Conservation (phyloP, 1,139 yeast species). For the Hansenula anomala region DNA sequence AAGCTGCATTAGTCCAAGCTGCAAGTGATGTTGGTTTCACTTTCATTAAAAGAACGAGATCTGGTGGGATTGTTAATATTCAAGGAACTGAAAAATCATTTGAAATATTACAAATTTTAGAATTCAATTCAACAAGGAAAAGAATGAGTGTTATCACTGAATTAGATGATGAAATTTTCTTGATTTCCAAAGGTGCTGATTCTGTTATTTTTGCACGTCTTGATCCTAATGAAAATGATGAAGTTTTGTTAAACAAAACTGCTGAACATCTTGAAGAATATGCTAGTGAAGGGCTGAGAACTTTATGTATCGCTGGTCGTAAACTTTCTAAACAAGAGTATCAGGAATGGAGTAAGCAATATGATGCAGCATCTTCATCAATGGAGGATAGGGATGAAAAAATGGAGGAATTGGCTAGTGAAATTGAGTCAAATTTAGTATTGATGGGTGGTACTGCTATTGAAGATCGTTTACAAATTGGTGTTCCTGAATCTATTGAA, state of each 20-base stretch:
- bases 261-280: constrained; percentile 86
- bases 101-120: constrained; percentile 71
- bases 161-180: constrained; percentile 43
- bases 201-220: constrained; percentile 80
- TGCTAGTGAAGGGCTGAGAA: constrained; percentile 94
- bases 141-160: constrained; percentile 91
- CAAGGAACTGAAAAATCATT: constrained; percentile 73
- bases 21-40: constrained; percentile 92
- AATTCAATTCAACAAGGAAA: constrained; percentile 86
- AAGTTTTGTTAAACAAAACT: constrained; percentile 48
- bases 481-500: constrained; percentile 92
- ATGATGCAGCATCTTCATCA: constrained; percentile 73
- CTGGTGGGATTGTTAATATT: constrained; percentile 62
- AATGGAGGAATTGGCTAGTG: constrained; percentile 73
- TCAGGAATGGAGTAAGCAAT: constrained; percentile 61
- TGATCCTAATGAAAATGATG: constrained; percentile 32
- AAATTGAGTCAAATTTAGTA: constrained; percentile 66
- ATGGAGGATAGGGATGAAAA: constrained; percentile 72
- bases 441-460: constrained; percentile 96
- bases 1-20: constrained; percentile 89
- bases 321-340: constrained; percentile 61
- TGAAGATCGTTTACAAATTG: constrained; percentile 92
- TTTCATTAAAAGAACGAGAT: constrained; percentile 70
- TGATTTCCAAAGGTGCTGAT: constrained; percentile 93
- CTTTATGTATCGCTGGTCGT: constrained; percentile 84